A percentile compares a stretch with the other conserved stretches of the same genome.
Evolutionary conservation across 176 grass and related monocot species (phyloP).

Genomic region (Cenchrus purpureus): DNA sequence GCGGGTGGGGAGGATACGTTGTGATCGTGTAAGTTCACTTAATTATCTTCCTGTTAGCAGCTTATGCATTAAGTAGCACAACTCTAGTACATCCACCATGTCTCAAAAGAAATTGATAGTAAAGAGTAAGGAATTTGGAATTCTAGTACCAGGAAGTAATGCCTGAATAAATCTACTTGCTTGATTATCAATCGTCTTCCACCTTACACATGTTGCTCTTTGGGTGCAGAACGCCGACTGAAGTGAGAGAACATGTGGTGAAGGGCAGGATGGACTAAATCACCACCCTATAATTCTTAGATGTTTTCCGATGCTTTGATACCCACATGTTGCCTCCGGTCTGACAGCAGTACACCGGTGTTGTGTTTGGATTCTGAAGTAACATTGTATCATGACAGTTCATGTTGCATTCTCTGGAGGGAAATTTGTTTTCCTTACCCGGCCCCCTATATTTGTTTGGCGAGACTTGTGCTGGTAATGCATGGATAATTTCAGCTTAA

Average conservation of each 20-base stretch:
- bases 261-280: conserved; percentile 96
- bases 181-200: background rate
- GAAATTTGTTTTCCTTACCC: background rate
- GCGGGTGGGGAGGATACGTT: conserved; percentile 94
- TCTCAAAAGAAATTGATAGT: background rate
- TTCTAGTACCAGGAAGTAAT: background rate
- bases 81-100: background rate
- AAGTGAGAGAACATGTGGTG: conserved; percentile 80
- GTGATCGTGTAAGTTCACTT: conserved; percentile 82
- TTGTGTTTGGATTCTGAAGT: conserved; percentile 28
- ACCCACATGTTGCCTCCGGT: background rate
- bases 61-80: background rate
- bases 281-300: conserved; percentile 5
- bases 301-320: conserved; percentile 13
- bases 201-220: conserved; percentile 16
- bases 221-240: conserved; percentile 73
- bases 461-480: background rate
- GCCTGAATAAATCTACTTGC: background rate
- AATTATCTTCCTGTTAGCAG: background rate
- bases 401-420: conserved; percentile 14
- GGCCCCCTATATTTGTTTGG: background rate
- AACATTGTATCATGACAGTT: conserved; percentile 30
- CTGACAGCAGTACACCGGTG: background rate
- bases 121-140: background rate
- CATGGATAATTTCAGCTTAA: background rate